These are phyloP conservation scores for Teunomyces barrocoloradensis DNA, from an alignment of 805 yeast species.

Conservation along the genomic window DNA sequence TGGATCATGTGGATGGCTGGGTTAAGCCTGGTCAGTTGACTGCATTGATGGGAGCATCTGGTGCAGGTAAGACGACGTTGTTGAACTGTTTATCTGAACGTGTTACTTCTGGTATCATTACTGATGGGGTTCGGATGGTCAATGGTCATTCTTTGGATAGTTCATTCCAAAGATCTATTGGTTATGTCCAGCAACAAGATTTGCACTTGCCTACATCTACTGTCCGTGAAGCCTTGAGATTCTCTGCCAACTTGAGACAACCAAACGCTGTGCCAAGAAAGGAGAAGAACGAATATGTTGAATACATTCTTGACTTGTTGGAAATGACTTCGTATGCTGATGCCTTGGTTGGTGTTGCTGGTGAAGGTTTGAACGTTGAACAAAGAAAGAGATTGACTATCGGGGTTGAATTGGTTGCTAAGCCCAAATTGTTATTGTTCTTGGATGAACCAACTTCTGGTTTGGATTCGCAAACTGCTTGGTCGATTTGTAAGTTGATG, in stretches of 20 bases:
- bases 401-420: conserved; percentile 43
- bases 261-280: conserved; percentile 17
- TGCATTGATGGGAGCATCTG: conserved; percentile 61
- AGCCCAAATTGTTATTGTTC: conserved; percentile 36
- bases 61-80: conserved; percentile 46
- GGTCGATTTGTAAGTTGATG: conserved; percentile 41
- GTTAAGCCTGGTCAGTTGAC: conserved; percentile 81
- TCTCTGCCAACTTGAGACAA: conserved; percentile 27
- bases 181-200: conserved; percentile 35
- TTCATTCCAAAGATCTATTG: conserved; percentile 32
- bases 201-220: conserved; percentile 31
- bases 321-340: conserved; percentile 27
- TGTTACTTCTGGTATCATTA: conserved; percentile 23
- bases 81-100: conserved; percentile 36
- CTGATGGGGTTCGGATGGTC: conserved; percentile 35
- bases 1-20: conserved; percentile 74
- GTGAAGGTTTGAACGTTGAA: conserved; percentile 40
- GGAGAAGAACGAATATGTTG: conserved; percentile 26
- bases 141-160: conserved; percentile 23
- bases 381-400: conserved; percentile 41
- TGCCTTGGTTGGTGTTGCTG: conserved; percentile 33
- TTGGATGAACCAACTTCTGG: conserved; percentile 47
- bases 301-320: conserved; percentile 22
- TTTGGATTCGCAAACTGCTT: conserved; percentile 43
- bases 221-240: conserved; percentile 27